Conservation (phyloP, 2,329 filamentous ascomycete genomes). For the Clarireedia paspali region DNA sequence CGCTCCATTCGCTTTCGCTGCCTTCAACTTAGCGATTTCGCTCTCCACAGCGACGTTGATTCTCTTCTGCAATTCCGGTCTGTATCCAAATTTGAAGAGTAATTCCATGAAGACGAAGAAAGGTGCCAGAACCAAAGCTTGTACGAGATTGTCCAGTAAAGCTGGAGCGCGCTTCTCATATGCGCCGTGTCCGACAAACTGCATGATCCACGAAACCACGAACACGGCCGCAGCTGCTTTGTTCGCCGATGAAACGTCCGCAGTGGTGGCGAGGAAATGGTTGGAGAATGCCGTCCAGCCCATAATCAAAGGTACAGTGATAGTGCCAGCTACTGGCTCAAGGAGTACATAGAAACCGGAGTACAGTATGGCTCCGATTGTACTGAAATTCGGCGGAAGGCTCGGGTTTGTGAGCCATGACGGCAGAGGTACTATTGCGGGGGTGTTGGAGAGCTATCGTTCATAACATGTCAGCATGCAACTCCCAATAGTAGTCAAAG, state of each 20-base stretch:
- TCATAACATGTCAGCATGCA: constrained; percentile 11
- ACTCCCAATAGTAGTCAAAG: constrained; percentile 1
- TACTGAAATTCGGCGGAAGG: constrained; percentile 58
- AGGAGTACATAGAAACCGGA: constrained; percentile 79
- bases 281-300: constrained; percentile 68
- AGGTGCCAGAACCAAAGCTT: constrained; percentile 86
- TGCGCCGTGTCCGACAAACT: constrained; percentile 85
- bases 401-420: constrained; percentile 61
- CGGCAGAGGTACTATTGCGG: constrained; percentile 56
- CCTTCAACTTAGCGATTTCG: constrained; percentile 69
- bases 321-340: constrained; percentile 82
- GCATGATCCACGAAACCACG: constrained; percentile 71
- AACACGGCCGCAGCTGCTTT: constrained; percentile 58
- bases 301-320: constrained; percentile 69
- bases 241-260: constrained; percentile 40
- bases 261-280: constrained; percentile 46
- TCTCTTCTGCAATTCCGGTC: constrained; percentile 75
- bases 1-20: constrained; percentile 39
- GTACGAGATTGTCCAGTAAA: constrained; percentile 81
- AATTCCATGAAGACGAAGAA: constrained; percentile 97
- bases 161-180: constrained; percentile 87
- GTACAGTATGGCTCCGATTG: constrained; percentile 59
- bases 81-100: constrained; percentile 84
- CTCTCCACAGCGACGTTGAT: constrained; percentile 68
- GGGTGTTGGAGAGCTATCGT: constrained; percentile 51